Conservation (phyloP, 495 filamentous ascomycete genomes). For the Parmelia sp. region DNA sequence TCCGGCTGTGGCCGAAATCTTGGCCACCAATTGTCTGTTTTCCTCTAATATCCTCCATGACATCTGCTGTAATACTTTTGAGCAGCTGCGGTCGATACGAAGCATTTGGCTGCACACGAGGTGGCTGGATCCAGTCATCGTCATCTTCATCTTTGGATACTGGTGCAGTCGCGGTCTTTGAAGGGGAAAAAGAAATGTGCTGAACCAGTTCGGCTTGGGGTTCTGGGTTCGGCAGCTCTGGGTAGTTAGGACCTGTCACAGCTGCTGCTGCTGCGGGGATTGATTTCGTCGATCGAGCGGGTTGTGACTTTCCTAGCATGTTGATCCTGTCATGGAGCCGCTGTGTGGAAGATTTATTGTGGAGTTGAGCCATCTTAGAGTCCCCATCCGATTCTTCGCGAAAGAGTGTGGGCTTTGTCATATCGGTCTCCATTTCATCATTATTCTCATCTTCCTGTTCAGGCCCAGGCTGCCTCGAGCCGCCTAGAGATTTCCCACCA, state of each 20-base stretch:
- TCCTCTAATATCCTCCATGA: constrained; percentile 50
- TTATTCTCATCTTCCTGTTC: constrained; percentile 40
- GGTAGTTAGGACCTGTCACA: constrained; percentile 44
- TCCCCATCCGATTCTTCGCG: constrained; percentile 37
- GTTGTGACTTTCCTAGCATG: constrained; percentile 78
- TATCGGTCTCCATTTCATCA: constrained; percentile 46
- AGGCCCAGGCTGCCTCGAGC: constrained; percentile 37
- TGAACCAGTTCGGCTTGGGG: constrained; percentile 26
- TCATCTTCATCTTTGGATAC: constrained; percentile 48
- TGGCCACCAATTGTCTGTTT: constrained; percentile 37
- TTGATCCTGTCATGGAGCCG: constrained; percentile 86
- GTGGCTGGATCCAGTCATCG: constrained; percentile 79
- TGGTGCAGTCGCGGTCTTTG: constrained; percentile 21
- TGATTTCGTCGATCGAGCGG: constrained; percentile 63
- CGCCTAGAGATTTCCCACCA: constrained; percentile 50
- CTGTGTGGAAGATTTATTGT: constrained; percentile 88
- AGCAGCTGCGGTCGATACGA: constrained; percentile 39
- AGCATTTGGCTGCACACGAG: constrained; percentile 36
- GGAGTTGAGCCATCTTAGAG: constrained; percentile 44
- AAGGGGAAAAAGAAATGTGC: constrained; percentile 26
- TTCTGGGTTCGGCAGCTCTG: constrained; percentile 47
- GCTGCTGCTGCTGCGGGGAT: constrained; percentile 47
- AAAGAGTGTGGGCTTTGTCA: constrained; percentile 13
- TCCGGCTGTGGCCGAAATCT: constrained; percentile 32
- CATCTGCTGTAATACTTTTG: constrained; percentile 54